These are phyloP conservation scores for Suillus decipiens DNA, from an alignment of 768 basidiomycete genomes.

Conservation along the genomic window DNA sequence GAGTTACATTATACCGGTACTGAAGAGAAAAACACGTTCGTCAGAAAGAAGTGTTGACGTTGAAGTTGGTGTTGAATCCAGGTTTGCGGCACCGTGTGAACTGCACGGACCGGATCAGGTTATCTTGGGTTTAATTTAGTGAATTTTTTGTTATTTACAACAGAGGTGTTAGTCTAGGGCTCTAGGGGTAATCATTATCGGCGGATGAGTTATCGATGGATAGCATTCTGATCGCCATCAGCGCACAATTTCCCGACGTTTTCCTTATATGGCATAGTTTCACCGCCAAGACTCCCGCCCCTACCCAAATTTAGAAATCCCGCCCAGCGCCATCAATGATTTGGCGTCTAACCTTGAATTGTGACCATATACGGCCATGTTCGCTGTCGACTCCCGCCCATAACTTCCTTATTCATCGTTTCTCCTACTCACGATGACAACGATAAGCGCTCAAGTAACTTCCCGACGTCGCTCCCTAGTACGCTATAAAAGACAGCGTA, in stretches of 20 bases:
- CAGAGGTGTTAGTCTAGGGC: background rate
- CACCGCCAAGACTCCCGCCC: constrained; percentile 21
- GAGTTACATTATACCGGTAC: constrained; percentile 48
- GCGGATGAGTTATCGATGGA: background rate
- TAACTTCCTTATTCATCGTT: constrained; percentile 14
- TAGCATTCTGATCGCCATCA: constrained; percentile 17
- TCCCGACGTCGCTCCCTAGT: constrained; percentile 21
- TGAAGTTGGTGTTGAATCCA: background rate
- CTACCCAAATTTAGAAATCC: constrained; percentile 22
- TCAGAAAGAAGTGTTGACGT: background rate
- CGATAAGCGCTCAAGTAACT: constrained; percentile 17
- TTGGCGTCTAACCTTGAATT: constrained; percentile 15
- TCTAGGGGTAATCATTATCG: background rate
- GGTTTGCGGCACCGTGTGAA: background rate
- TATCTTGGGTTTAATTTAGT: background rate
- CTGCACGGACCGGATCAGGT: background rate
- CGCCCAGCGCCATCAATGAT: constrained; percentile 18
- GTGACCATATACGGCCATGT: constrained; percentile 21
- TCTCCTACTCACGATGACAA: constrained; percentile 10
- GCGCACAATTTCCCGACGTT: constrained; percentile 23
- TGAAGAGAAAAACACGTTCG: constrained; percentile 26
- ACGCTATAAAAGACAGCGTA: constrained; percentile 30
- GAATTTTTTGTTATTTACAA: background rate
- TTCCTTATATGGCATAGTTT: constrained; percentile 15
- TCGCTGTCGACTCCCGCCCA: constrained; percentile 29